These are phyloP conservation scores for Saitozyma podzolica DNA, from an alignment of 768 basidiomycete genomes.

Conservation along the genomic window DNA sequence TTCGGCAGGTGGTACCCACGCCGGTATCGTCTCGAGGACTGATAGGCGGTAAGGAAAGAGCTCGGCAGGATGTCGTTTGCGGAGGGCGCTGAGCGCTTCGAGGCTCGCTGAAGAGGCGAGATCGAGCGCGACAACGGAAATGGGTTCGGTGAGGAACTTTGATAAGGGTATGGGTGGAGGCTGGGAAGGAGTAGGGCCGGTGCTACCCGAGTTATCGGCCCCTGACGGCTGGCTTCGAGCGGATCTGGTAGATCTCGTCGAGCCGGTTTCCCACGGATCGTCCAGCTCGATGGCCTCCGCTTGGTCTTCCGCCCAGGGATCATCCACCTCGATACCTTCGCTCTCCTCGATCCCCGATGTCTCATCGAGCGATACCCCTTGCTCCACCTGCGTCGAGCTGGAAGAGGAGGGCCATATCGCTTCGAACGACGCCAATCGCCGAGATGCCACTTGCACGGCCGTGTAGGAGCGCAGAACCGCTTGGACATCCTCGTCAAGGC, in stretches of 20 bases:
- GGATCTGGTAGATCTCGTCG: constrained; percentile 1
- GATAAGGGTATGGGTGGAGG: constrained; percentile 56
- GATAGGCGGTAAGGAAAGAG: constrained; percentile 71
- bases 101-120: constrained; percentile 68
- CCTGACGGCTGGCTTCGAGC: neutral
- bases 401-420: no score
- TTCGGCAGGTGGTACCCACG: constrained; percentile 65
- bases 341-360: neutral
- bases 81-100: constrained; percentile 62
- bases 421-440: no score
- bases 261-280: constrained; percentile 32
- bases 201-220: neutral
- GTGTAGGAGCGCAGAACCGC: no score
- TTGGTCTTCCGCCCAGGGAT: constrained; percentile 9
- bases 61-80: constrained; percentile 60
- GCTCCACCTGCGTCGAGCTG: no score
- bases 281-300: constrained; percentile 29
- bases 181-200: neutral
- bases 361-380: neutral
- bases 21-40: constrained; percentile 73
- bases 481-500: no score
- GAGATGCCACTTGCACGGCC: no score
- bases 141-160: constrained; percentile 64
- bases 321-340: neutral
- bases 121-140: constrained; percentile 63